Conservation (phyloP, 345 rosid species). For the Iberis pinnata region DNA sequence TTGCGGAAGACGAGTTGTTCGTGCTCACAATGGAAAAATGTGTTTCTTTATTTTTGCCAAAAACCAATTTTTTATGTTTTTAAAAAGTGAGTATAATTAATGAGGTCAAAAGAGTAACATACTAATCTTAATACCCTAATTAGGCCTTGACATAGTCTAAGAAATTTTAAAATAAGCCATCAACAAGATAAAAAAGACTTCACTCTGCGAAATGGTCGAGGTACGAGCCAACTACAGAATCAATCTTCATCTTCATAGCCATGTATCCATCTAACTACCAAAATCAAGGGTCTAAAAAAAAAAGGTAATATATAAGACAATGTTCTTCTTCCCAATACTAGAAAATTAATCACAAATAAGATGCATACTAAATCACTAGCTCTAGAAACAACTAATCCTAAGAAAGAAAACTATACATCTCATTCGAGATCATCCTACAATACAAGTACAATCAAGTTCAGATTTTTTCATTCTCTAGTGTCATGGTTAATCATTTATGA, state of each 20-base stretch:
- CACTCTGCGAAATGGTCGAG: constrained; percentile 98
- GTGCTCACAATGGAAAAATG: no score
- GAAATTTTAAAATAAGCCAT: no score
- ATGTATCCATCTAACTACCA: constrained; percentile 80
- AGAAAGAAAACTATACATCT: constrained; percentile 67
- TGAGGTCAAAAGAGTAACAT: no score
- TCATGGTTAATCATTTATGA: no score
- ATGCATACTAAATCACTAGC: constrained; percentile 74
- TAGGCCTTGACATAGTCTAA: no score
- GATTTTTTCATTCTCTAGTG: constrained; percentile 12
- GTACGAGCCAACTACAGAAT: constrained; percentile 94
- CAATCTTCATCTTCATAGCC: constrained; percentile 80
- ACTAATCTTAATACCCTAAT: no score
- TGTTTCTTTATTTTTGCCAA: no score
- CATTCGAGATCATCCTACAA: constrained; percentile 77
- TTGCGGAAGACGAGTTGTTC: no score
- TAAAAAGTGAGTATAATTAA: no score
- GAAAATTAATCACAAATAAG: not conserved
- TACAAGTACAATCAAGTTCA: not conserved
- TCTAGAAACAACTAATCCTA: constrained; percentile 68
- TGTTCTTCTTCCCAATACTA: not conserved
- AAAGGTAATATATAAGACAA: not conserved
- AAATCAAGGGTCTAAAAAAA: constrained; percentile 7
- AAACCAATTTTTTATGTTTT: no score
- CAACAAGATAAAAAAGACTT: not conserved